phyloP scores from a whole-genome alignment of 2,329 filamentous ascomycete genomes.

The Atkinsonella texensis region DNA sequence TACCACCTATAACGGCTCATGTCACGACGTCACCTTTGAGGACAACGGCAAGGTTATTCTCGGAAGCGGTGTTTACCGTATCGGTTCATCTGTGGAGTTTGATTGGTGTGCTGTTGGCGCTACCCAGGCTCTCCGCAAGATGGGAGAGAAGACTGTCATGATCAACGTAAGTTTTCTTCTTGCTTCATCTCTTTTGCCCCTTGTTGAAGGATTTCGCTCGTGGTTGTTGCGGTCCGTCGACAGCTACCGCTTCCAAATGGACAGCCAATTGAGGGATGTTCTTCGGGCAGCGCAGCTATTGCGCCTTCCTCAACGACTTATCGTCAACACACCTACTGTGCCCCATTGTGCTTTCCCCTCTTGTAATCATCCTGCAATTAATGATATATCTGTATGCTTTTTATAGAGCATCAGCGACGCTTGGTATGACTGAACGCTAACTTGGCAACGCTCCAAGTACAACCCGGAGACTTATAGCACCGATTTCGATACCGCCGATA shows the following conservation, averaged over 20 bases:
- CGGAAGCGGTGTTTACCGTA: slow-evolving; percentile 92
- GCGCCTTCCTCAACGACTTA: no score
- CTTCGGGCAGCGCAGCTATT: no score
- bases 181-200: background rate
- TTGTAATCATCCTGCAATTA: background rate
- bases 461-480: slow-evolving; percentile 75
- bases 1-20: slow-evolving; percentile 93
- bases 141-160: slow-evolving; percentile 97
- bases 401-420: no score
- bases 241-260: no score
- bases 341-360: no score
- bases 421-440: background rate
- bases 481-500: slow-evolving; percentile 82
- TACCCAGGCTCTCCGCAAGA: slow-evolving; percentile 66
- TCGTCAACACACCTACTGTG: no score
- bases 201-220: no score
- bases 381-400: background rate
- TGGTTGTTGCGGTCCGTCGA: no score
- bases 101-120: slow-evolving; percentile 97
- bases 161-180: slow-evolving; percentile 54
- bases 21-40: slow-evolving; percentile 87
- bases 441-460: slow-evolving; percentile 26
- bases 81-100: slow-evolving; percentile 95
- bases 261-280: no score
- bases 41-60: slow-evolving; percentile 84